phyloP scores from a whole-genome alignment of 1,284 basidiomycete genomes.

The Cutaneotrichosporon cavernicola region DNA sequence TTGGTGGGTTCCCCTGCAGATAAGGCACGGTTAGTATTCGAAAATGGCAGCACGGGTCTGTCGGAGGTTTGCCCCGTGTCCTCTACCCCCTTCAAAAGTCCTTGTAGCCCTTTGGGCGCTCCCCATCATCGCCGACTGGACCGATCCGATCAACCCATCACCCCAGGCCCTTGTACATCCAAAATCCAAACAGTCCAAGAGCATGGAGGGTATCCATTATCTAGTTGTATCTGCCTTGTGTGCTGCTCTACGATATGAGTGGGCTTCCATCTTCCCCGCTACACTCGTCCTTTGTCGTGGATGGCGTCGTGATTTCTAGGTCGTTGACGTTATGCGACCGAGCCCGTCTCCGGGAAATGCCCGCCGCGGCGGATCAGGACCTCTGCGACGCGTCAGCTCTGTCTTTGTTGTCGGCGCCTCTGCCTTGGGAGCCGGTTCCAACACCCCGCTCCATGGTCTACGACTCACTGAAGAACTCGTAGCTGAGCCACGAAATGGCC shows the following conservation, averaged over 20 bases:
- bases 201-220: constrained; percentile 17
- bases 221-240: constrained; percentile 4
- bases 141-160: neutral
- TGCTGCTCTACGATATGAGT: constrained; percentile 2
- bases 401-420: neutral
- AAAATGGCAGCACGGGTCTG: neutral
- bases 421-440: neutral
- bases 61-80: too few species aligned
- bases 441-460: neutral
- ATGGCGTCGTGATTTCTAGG: constrained; percentile 1
- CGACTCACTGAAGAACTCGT: constrained; percentile 90
- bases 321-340: constrained; percentile 5
- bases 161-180: neutral
- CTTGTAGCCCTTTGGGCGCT: too few species aligned
- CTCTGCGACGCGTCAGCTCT: constrained; percentile 33
- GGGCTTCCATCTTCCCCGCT: neutral
- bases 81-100: too few species aligned
- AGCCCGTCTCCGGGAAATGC: constrained; percentile 45
- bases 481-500: constrained; percentile 94
- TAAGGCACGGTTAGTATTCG: neutral
- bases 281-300: neutral
- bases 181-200: neutral
- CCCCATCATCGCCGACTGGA: neutral
- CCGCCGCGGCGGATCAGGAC: constrained; percentile 48
- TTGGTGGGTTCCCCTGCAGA: too few species aligned